phyloP scores from a whole-genome alignment of 495 filamentous ascomycete genomes.

The Xanthoparmelia taractica region DNA sequence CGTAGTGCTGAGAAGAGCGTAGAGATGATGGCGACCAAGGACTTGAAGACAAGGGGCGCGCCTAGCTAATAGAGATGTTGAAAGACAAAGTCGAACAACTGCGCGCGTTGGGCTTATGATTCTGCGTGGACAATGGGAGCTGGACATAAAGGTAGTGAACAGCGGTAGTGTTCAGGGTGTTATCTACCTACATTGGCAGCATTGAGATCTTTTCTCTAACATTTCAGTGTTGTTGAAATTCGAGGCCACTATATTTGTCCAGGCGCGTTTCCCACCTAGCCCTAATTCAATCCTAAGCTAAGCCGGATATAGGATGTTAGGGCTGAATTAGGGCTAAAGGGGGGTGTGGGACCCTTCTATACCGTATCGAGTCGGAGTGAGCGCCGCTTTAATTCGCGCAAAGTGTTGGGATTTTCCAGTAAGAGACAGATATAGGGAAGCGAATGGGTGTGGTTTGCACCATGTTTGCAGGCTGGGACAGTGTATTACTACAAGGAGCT shows the following conservation, averaged over 20 bases:
- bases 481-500: too few relatives aligned
- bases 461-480: too few relatives aligned
- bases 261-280: slow-evolving; percentile 19
- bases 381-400: too few relatives aligned
- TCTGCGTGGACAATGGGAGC: background rate
- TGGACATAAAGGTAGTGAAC: background rate
- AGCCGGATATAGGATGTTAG: too few relatives aligned
- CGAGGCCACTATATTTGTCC: background rate
- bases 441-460: too few relatives aligned
- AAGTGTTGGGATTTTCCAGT: too few relatives aligned
- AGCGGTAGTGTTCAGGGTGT: background rate
- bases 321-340: too few relatives aligned
- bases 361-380: too few relatives aligned
- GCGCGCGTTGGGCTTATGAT: background rate
- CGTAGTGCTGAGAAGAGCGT: background rate
- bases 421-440: too few relatives aligned
- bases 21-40: background rate
- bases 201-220: background rate
- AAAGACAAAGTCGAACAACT: background rate
- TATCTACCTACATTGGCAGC: background rate
- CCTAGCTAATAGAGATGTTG: slow-evolving; percentile 2
- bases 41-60: slow-evolving; percentile 1
- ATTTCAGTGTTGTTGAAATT: background rate
- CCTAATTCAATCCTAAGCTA: too few relatives aligned
- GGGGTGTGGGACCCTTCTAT: too few relatives aligned